Evolutionary conservation across 176 grass and related monocot species (phyloP), one percentile per base, ranked within the genome.

Genomic region (Lolium multiflorum): DNA sequence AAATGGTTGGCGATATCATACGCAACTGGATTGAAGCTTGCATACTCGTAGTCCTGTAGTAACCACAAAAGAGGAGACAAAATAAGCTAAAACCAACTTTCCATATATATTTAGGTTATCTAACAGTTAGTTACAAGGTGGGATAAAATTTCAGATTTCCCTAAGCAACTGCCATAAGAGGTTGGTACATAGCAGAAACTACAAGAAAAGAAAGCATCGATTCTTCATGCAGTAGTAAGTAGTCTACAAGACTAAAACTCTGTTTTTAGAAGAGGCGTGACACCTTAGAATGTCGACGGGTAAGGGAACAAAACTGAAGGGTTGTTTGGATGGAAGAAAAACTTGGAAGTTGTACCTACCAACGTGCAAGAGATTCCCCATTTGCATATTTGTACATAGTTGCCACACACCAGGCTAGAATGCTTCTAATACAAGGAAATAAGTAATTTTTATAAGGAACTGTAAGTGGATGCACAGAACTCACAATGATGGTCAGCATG

Each of bases 1-100:
- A 99, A 99, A 90, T 99, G 97, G 92, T 99, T 99, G 25, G 97
- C 97, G 46, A 99, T 89, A 78, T 99, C 97, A 79, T 93, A 99
- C 7, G 97, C 92, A 59, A 94, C 84, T 65, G 97, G 94, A 46
- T 99, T 99, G 85, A 94, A 97, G 81, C 92, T 94, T 28, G 97
- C 92, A 82, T 99, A 99, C 85, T 99, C 97, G 48, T 97, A 99
- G 82, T 99, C 97, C 97, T 99, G 87, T 84, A 38, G 81, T 35
- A 35, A 35, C 81, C 78, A 64, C 3, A 49, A 6, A 35, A 84
- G 61, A 71, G 60, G 41, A 39, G 4, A 41, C 1, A 79, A 67
- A 25, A 79, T 70, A 26, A 21, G 65, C 58, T 35, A 21, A 43
- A 15, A 48, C 38, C 22, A 60, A 79, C 3, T 57, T 57, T 61